Conservation (phyloP, 495 filamentous ascomycete species). For the Achaetomiella virescens region DNA sequence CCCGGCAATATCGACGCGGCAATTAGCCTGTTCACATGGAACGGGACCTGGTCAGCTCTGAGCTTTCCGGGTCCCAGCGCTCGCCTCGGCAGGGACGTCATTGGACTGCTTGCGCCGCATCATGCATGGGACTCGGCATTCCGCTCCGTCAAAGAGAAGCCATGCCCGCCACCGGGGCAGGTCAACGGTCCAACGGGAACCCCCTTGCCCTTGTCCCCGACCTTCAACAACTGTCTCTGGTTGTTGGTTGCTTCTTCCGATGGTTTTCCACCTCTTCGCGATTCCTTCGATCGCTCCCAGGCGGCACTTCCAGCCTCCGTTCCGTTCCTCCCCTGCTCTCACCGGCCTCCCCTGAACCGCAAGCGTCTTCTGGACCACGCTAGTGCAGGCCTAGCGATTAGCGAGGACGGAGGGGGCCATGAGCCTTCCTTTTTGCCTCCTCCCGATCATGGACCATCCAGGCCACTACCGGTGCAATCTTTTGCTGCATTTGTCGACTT, state of each 20-base stretch:
- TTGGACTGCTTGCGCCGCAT: constrained; percentile 10
- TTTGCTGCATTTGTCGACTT: neutral
- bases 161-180: neutral
- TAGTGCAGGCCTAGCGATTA: constrained; percentile 1
- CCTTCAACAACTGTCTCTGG: neutral
- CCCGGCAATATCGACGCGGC: constrained; percentile 20
- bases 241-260: neutral
- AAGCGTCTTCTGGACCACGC: neutral
- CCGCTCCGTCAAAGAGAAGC: constrained; percentile 20
- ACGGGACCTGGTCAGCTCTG: constrained; percentile 11
- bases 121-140: constrained; percentile 19
- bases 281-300: neutral
- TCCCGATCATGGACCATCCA: constrained; percentile 11
- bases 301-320: constrained; percentile 17
- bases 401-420: neutral
- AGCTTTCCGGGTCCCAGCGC: neutral
- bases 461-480: constrained; percentile 27
- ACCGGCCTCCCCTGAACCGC: neutral
- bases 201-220: neutral
- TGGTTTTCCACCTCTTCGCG: neutral
- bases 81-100: constrained; percentile 13
- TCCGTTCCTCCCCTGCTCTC: constrained; percentile 3
- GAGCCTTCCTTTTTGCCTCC: neutral
- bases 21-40: constrained; percentile 28
- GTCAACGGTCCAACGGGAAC: constrained; percentile 5